Base-by-base conservation (phyloP, 163 green algal genomes). In the Trebouxiophyceae sp. region DNA sequence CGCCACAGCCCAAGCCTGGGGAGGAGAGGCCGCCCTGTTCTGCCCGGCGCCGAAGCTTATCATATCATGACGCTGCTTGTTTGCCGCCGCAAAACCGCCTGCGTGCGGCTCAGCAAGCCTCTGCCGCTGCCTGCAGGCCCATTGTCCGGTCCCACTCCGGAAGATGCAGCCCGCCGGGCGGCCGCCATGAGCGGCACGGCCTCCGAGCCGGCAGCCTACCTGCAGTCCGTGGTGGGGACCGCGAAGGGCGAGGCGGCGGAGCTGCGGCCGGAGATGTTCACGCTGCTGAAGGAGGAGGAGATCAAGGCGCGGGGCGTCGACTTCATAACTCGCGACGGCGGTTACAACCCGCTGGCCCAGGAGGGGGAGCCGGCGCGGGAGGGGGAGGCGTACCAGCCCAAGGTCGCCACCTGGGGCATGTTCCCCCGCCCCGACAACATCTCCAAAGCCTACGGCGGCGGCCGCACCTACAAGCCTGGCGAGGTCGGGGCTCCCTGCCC, bases 341-440 rank as follows among this genome's bases (percentile, higher is more conserved):
- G 8, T 20, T n/a, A 69, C 33, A 44, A 7, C 20, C 61, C 8
- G 5, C 39, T 50, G 39, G 12, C 12, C 7, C 31, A 24, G 54
- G 22, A 0, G 63, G 31, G 20, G 46, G 58, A 0, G 5, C 58
- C 26, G 44, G 23, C 4, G 5, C n/a, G 7, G 54, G 23, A 12
- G 12, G 58, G 23, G 1, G 23, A 12, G 12, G 58, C 33, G 1
- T 66, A 81, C 62, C 76, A 65, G 16, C 74, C 74, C 4, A 69
- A 66, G 34, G 82, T 89, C 22, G 79, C 77, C 2, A 93, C 85
- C 4, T 95, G 88, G 87, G 86, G 87, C 6, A 75, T 95, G 23
- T 96, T 92, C 69, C 77, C 79, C 1, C 85, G 89, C 1, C 89
- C 89, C 0, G 26, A 67, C 2, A 84, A 94, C 75, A 96, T 96